phyloP scores from a whole-genome alignment of 2,329 filamentous ascomycete genomes.

The Botryosphaeria dothidea region DNA sequence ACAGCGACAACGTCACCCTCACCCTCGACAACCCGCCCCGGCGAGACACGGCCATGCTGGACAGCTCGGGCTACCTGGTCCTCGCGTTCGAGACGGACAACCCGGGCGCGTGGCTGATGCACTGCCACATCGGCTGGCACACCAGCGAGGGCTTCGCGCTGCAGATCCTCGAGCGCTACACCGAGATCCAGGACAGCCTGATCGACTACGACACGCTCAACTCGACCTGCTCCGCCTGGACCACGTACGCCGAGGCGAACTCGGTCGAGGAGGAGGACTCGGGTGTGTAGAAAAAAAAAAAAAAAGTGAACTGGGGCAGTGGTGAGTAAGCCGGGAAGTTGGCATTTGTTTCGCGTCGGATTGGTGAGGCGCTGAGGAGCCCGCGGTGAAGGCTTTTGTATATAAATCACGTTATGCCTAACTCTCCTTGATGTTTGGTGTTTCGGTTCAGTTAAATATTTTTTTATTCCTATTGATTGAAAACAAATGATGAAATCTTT shows the following conservation, averaged over 20 bases:
- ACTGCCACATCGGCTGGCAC: conserved; percentile 26
- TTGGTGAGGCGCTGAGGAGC: no score
- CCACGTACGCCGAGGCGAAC: conserved; percentile 9
- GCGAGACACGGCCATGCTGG: conserved; percentile 30
- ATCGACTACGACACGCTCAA: conserved; percentile 16
- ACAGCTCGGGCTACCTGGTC: conserved; percentile 45
- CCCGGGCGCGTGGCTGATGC: conserved; percentile 43
- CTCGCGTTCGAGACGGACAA: conserved; percentile 56
- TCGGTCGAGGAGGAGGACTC: conserved; percentile 8
- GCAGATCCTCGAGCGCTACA: conserved; percentile 52
- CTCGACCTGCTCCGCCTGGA: conserved; percentile 9
- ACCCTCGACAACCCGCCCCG: conserved; percentile 41
- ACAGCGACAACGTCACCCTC: conserved; percentile 31
- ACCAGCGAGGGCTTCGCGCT: conserved; percentile 47
- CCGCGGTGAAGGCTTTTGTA: no score
- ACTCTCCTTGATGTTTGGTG: no score
- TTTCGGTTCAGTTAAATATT: no score
- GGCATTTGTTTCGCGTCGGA: no score
- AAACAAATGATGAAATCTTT: no score
- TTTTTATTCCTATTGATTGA: no score
- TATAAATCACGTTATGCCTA: no score
- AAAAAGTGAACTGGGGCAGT: no score
- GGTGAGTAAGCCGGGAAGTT: no score
- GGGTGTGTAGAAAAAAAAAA: neutral
- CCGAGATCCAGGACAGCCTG: conserved; percentile 25